Evolutionary conservation across 495 filamentous ascomycete genomes (phyloP).

Genomic region (Gamarada debralockiae): DNA sequence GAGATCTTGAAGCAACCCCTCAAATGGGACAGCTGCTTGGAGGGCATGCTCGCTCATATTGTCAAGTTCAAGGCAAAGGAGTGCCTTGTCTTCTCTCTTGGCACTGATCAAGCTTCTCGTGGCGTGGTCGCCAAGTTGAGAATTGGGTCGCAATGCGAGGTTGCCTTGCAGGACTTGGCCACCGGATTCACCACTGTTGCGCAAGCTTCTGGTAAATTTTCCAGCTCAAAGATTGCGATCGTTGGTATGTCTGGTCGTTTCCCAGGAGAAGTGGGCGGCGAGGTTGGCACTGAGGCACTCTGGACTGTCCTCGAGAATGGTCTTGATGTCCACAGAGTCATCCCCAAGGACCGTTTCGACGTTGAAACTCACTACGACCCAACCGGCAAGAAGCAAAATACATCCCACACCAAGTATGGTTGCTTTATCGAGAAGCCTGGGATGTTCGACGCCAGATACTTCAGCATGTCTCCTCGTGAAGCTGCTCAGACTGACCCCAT

Average conservation of each 20-base stretch:
- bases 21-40: slow-evolving; percentile 2
- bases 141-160: slow-evolving; percentile 31
- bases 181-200: background rate
- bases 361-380: slow-evolving; percentile 74
- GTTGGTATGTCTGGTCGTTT: slow-evolving; percentile 77
- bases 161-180: background rate
- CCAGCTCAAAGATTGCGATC: slow-evolving; percentile 50
- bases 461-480: slow-evolving; percentile 95
- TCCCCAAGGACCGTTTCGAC: slow-evolving; percentile 76
- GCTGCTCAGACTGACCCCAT: slow-evolving; percentile 86
- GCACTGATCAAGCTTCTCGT: slow-evolving; percentile 26
- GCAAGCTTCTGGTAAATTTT: too few species aligned
- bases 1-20: slow-evolving; percentile 57
- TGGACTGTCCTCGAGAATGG: slow-evolving; percentile 71
- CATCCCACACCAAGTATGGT: slow-evolving; percentile 77
- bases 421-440: slow-evolving; percentile 66
- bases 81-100: too few species aligned
- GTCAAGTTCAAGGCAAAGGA: too few species aligned
- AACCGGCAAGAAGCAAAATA: slow-evolving; percentile 73
- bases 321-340: slow-evolving; percentile 51
- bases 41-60: slow-evolving; percentile 47
- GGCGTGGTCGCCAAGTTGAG: slow-evolving; percentile 30
- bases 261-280: slow-evolving; percentile 51
- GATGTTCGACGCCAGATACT: slow-evolving; percentile 72
- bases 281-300: slow-evolving; percentile 58